Conservation (phyloP, 371 early-diverging fungal genomes). For the Sporodiniella umbellata region DNA sequence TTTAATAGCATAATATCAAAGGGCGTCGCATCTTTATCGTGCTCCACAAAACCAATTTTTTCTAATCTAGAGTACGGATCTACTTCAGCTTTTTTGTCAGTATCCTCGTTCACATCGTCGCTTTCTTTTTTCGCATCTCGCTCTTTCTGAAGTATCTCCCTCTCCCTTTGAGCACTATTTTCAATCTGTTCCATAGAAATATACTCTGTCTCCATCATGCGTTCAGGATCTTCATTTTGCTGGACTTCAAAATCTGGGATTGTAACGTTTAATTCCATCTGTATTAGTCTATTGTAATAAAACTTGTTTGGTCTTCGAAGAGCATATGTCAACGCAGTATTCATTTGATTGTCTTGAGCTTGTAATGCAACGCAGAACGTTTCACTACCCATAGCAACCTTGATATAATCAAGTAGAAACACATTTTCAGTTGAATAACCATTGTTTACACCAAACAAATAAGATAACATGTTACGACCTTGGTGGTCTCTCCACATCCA, state of each 20-base stretch:
- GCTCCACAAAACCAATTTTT: conserved; percentile 33
- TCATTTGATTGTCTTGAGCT: conserved; percentile 22
- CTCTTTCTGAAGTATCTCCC: conserved; percentile 27
- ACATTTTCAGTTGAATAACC: conserved; percentile 39
- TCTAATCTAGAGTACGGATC: conserved; percentile 37
- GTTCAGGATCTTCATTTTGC: background rate
- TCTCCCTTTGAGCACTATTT: conserved; percentile 40
- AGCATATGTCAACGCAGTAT: conserved; percentile 22
- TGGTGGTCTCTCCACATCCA: conserved; percentile 32
- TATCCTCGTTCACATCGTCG: background rate
- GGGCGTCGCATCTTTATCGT: conserved; percentile 29
- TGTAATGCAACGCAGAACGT: conserved; percentile 6
- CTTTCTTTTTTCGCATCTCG: conserved; percentile 17
- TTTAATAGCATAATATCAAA: conserved; percentile 52
- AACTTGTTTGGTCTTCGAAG: conserved; percentile 7
- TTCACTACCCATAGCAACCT: background rate
- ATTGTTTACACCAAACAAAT: conserved; percentile 17
- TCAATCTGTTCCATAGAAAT: conserved; percentile 27
- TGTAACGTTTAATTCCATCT: background rate
- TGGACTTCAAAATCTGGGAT: background rate
- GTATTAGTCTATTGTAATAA: conserved; percentile 2
- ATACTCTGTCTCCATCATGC: conserved; percentile 13
- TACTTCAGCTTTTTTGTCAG: conserved; percentile 12
- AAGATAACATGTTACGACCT: conserved; percentile 36
- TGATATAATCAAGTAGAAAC: conserved; percentile 24